Conservation (phyloP, 768 basidiomycete genomes). For the Tricholoma terreum region DNA sequence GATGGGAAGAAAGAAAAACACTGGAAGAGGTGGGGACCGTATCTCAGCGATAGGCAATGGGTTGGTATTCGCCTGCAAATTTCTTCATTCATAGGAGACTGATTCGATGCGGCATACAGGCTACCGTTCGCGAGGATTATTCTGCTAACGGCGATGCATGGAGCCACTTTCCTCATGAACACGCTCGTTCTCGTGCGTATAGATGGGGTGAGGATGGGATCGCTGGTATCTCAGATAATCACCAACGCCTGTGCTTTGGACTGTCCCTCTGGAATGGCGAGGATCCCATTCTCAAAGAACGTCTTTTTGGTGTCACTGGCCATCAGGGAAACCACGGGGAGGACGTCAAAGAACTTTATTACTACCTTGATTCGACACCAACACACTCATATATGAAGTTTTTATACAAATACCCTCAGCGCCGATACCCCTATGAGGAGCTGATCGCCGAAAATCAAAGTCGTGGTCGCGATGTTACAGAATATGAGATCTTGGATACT, state of each 20-base stretch:
- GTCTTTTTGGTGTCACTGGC: slow-evolving; percentile 93
- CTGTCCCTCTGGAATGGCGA: slow-evolving; percentile 93
- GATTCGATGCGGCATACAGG: slow-evolving; percentile 49
- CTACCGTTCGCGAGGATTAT: slow-evolving; percentile 98
- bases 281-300: slow-evolving; percentile 95
- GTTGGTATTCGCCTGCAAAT: slow-evolving; percentile 41
- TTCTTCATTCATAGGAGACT: neutral
- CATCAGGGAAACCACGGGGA: slow-evolving; percentile 99
- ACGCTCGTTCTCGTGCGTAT: slow-evolving; percentile 90
- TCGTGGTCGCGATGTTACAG: slow-evolving; percentile 79
- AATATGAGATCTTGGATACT: slow-evolving; percentile 93
- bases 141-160: slow-evolving; percentile 95
- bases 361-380: slow-evolving; percentile 97
- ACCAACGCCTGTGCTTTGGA: slow-evolving; percentile 88
- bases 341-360: slow-evolving; percentile 98
- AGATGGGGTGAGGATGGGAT: slow-evolving; percentile 99
- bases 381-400: slow-evolving; percentile 99
- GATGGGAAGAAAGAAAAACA: slow-evolving; percentile 77
- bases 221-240: slow-evolving; percentile 96
- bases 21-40: slow-evolving; percentile 99
- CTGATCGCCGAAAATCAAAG: slow-evolving; percentile 82
- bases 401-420: slow-evolving; percentile 97
- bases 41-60: slow-evolving; percentile 97
- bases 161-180: slow-evolving; percentile 93
- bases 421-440: slow-evolving; percentile 89